Percentiles rank a stretch among this genome's conserved stretches.
Evolutionary conservation across 148 eudicot genomes (phyloP).

Genomic region (Vaccinium myrtillus): DNA sequence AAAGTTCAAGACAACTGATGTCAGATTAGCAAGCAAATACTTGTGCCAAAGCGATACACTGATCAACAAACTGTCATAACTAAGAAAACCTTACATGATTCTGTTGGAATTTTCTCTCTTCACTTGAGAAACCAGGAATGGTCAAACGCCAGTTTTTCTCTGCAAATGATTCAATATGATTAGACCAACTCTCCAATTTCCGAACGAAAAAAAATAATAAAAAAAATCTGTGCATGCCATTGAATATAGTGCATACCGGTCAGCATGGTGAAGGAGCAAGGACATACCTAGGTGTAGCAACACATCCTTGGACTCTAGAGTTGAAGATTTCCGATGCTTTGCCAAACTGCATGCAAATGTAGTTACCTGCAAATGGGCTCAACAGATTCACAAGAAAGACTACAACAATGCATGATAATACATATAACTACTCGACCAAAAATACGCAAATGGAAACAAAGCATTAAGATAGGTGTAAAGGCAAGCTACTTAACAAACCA

Average conservation of each 20-base stretch:
- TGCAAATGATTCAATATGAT: slow-evolving; percentile 34
- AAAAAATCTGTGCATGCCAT: not conserved
- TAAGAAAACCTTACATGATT: slow-evolving; percentile 47
- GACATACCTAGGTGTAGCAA: slow-evolving; percentile 85
- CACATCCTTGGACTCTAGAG: slow-evolving; percentile 84
- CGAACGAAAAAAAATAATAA: not conserved
- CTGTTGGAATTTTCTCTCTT: slow-evolving; percentile 55
- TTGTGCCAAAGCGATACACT: not conserved
- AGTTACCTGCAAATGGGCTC: slow-evolving; percentile 65
- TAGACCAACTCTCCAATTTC: slow-evolving; percentile 9
- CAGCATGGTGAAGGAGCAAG: slow-evolving; percentile 8
- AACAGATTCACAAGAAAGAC: not conserved
- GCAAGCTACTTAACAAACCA: not conserved
- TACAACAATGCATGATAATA: not conserved
- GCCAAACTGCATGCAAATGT: slow-evolving; percentile 88
- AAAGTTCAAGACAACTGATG: not conserved
- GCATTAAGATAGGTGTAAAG: not conserved
- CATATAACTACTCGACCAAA: not conserved
- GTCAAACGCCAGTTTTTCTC: slow-evolving; percentile 83
- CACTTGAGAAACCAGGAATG: slow-evolving; percentile 86
- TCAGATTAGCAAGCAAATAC: not conserved
- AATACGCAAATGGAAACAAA: not conserved
- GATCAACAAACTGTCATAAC: not conserved
- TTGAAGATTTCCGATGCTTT: slow-evolving; percentile 94
- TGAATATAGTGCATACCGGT: not conserved